phyloP scores from a whole-genome alignment of 495 filamentous ascomycete species.

The Penicillium goetzii region DNA sequence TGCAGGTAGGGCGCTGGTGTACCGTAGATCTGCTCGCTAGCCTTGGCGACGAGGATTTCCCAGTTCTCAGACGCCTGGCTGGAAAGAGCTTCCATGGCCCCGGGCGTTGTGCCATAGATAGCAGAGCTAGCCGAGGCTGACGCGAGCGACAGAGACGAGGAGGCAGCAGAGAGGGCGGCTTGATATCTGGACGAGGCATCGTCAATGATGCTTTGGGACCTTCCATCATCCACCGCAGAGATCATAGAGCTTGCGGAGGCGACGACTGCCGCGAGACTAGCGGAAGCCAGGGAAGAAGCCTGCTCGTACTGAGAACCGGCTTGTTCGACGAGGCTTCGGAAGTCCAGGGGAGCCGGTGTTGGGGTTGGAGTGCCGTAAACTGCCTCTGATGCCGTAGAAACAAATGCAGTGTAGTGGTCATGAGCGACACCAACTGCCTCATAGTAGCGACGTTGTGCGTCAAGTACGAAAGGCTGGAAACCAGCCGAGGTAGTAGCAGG shows the following conservation, averaged over 20 bases:
- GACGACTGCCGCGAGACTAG: constrained; percentile 51
- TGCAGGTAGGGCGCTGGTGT: constrained; percentile 66
- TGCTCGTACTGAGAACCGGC: constrained; percentile 53
- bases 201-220: constrained; percentile 46
- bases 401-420: constrained; percentile 73
- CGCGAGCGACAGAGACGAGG: constrained; percentile 48
- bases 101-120: constrained; percentile 50
- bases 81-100: constrained; percentile 49
- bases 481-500: constrained; percentile 59
- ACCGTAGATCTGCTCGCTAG: constrained; percentile 75
- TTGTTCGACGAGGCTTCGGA: constrained; percentile 45
- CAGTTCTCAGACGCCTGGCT: constrained; percentile 63
- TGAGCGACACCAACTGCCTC: constrained; percentile 77
- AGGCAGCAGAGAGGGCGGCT: constrained; percentile 54
- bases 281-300: constrained; percentile 52
- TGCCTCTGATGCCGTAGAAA: constrained; percentile 67
- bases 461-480: constrained; percentile 58
- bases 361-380: constrained; percentile 54
- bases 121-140: constrained; percentile 57
- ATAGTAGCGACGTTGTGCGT: constrained; percentile 74
- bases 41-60: constrained; percentile 67
- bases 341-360: constrained; percentile 33
- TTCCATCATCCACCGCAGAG: constrained; percentile 46
- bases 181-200: constrained; percentile 53
- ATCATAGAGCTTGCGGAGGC: constrained; percentile 50